phyloP scores from a whole-genome alignment of 169 alveolate species.

The Cryptosporidium viatorum region DNA sequence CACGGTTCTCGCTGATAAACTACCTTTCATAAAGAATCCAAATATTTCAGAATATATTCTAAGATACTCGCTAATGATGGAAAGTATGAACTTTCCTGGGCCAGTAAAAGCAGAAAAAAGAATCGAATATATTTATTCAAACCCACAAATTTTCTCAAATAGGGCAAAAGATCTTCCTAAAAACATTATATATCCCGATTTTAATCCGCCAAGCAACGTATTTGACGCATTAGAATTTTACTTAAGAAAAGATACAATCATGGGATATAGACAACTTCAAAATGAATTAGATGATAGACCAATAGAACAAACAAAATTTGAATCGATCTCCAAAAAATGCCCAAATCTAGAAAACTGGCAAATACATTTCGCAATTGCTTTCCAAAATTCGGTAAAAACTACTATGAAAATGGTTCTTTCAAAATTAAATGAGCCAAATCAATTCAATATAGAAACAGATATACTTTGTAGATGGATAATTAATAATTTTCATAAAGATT shows the following conservation, averaged over 20 bases:
- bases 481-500: not conserved
- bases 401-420: conserved; percentile 52
- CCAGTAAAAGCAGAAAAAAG: conserved; percentile 46
- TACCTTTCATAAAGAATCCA: conserved; percentile 35
- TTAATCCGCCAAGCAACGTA: conserved; percentile 54
- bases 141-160: conserved; percentile 41
- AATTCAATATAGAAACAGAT: not conserved
- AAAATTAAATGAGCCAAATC: not conserved
- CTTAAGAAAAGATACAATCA: conserved; percentile 2
- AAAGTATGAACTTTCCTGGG: conserved; percentile 46
- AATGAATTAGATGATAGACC: not conserved
- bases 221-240: conserved; percentile 34
- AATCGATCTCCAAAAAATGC: conserved; percentile 12
- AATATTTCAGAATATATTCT: conserved; percentile 44
- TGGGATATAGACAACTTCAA: conserved; percentile 8
- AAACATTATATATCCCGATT: conserved; percentile 21
- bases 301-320: not conserved
- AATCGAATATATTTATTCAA: conserved; percentile 36
- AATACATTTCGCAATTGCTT: conserved; percentile 18
- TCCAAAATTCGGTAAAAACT: conserved; percentile 53
- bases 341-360: conserved; percentile 48
- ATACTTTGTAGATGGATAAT: conserved; percentile 46
- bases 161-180: conserved; percentile 63
- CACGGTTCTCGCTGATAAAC: conserved; percentile 10
- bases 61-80: conserved; percentile 33